A percentile compares a stretch with the other conserved stretches of the same genome.
Evolutionary conservation across 768 basidiomycete genomes (phyloP).

Genomic region (Leucosporidium scottii): DNA sequence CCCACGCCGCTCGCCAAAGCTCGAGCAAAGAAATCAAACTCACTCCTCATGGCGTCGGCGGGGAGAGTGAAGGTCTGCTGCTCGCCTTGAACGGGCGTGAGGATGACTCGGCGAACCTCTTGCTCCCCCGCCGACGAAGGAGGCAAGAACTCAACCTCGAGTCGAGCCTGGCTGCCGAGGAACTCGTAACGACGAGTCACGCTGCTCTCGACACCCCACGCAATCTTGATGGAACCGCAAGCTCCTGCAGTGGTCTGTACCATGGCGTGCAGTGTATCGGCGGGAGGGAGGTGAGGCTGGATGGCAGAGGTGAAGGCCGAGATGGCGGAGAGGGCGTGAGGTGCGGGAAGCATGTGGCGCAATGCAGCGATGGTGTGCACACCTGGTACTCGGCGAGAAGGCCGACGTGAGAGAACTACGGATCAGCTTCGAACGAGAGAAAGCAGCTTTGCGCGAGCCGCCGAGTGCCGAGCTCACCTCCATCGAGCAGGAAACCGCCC

Average conservation of each 20-base stretch:
- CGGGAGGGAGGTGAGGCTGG: not conserved
- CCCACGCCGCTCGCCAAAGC: not conserved
- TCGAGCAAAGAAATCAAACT: not conserved
- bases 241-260: not conserved
- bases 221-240: not conserved
- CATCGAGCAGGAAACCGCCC: conserved; percentile 55
- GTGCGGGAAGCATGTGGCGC: not conserved
- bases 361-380: not conserved
- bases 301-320: not conserved
- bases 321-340: not conserved
- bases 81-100: not conserved
- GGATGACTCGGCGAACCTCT: not conserved
- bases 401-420: too few relatives aligned
- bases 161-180: not conserved
- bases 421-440: too few relatives aligned
- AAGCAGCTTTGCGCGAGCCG: too few relatives aligned
- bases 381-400: too few relatives aligned
- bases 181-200: not conserved
- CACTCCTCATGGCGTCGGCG: not conserved
- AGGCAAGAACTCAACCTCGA: not conserved
- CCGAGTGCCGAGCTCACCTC: conserved; percentile 44
- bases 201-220: not conserved
- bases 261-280: not conserved
- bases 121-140: not conserved
- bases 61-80: not conserved